Percentiles rank a stretch among this genome's conserved stretches.
Conservation (phyloP, 169 alveolate genomes). For the Eimeria falciformis region DNA sequence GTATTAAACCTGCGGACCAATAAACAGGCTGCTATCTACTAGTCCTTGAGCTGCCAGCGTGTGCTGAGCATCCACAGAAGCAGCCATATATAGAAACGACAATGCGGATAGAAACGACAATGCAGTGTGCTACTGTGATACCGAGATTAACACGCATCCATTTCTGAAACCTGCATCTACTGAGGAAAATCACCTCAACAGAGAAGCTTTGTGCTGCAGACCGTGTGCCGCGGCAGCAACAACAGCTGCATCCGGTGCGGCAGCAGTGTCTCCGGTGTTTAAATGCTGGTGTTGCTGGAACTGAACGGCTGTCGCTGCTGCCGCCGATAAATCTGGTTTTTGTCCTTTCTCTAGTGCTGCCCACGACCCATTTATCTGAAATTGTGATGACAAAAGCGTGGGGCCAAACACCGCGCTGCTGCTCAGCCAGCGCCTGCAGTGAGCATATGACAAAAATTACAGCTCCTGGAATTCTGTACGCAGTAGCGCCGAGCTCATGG, state of each 20-base stretch:
- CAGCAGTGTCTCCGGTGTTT: background rate
- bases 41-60: background rate
- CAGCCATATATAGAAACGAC: background rate
- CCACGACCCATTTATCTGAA: constrained; percentile 56
- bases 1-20: constrained; percentile 48
- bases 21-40: background rate
- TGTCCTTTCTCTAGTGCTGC: constrained; percentile 31
- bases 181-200: constrained; percentile 12
- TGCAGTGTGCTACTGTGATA: background rate
- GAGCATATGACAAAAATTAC: background rate
- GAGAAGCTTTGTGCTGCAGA: constrained; percentile 37
- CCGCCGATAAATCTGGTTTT: background rate
- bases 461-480: no score
- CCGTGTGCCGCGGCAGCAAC: constrained; percentile 37
- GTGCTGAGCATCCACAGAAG: background rate
- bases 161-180: background rate
- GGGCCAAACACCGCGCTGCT: constrained; percentile 56
- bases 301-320: constrained; percentile 41
- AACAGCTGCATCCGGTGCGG: constrained; percentile 53
- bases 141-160: background rate
- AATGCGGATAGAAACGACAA: background rate
- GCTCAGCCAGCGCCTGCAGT: constrained; percentile 70
- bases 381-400: constrained; percentile 37
- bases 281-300: constrained; percentile 45
- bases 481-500: no score